These are phyloP conservation scores for Phoenix roebelenii DNA, from an alignment of 176 grass and related monocot genomes.

Conservation along the genomic window DNA sequence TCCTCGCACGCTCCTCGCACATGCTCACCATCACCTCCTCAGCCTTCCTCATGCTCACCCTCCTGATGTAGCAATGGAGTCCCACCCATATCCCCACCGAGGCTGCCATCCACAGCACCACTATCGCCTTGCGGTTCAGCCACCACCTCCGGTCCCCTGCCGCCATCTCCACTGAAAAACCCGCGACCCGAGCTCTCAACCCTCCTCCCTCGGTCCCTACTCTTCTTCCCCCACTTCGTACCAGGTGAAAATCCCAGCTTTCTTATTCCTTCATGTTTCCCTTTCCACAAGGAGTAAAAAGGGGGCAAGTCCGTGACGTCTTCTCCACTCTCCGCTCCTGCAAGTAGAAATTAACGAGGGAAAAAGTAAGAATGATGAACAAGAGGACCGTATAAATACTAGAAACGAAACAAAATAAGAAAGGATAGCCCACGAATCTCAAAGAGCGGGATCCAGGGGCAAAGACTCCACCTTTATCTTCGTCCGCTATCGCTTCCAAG, in stretches of 20 bases:
- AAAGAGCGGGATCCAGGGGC: too few species aligned
- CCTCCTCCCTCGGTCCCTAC: slow-evolving; percentile 4
- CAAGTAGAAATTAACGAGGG: not conserved
- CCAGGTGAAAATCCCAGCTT: slow-evolving; percentile 10
- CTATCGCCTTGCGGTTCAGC: slow-evolving; percentile 25
- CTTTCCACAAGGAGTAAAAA: not conserved
- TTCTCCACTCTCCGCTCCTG: not conserved
- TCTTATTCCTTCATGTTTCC: not conserved
- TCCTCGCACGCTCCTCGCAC: slow-evolving; percentile 89
- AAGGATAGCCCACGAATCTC: too few species aligned
- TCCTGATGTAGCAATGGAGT: slow-evolving; percentile 27
- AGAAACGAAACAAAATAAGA: too few species aligned
- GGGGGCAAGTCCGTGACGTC: not conserved
- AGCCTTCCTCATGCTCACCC: slow-evolving; percentile 30
- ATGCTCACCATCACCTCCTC: slow-evolving; percentile 79
- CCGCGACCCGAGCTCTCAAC: slow-evolving; percentile 8
- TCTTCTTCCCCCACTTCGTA: slow-evolving; percentile 14
- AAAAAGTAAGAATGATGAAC: too few species aligned
- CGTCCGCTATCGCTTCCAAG: too few species aligned
- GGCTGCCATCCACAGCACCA: slow-evolving; percentile 34
- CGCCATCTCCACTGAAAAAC: not conserved
- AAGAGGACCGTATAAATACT: too few species aligned
- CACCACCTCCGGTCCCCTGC: slow-evolving; percentile 10
- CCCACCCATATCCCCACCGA: slow-evolving; percentile 4
- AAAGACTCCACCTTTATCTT: slow-evolving; percentile 5